A percentile compares a stretch with the other conserved stretches of the same genome.
These are phyloP conservation scores for Citeromyces siamensis DNA, from an alignment of 1,139 yeast genomes.

Conservation along the genomic window DNA sequence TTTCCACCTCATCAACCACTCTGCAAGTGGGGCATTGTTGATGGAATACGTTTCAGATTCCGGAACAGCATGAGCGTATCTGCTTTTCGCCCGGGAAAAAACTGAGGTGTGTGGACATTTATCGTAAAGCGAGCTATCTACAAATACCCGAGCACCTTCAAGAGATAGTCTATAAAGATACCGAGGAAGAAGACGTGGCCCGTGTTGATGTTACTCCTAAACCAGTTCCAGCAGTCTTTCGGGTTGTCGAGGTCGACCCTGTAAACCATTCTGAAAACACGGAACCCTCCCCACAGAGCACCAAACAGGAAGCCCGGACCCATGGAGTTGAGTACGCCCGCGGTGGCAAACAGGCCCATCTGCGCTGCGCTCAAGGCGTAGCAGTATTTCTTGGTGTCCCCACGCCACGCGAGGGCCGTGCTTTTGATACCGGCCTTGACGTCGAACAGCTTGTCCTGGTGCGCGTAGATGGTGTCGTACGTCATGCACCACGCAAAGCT, in stretches of 20 bases:
- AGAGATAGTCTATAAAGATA: slow-evolving; percentile 58
- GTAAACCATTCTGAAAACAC: slow-evolving; percentile 54
- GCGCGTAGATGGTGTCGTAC: slow-evolving; percentile 95
- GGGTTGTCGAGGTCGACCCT: slow-evolving; percentile 74
- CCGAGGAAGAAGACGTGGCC: slow-evolving; percentile 77
- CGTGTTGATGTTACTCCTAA: slow-evolving; percentile 64
- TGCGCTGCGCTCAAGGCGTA: slow-evolving; percentile 56
- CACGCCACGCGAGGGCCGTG: slow-evolving; percentile 92
- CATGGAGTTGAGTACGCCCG: slow-evolving; percentile 74
- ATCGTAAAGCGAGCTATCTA: no score
- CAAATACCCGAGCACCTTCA: slow-evolving; percentile 31
- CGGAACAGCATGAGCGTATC: no score
- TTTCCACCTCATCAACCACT: no score
- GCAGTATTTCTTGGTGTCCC: slow-evolving; percentile 56
- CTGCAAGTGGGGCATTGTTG: no score
- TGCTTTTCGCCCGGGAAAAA: no score
- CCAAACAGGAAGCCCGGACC: slow-evolving; percentile 77
- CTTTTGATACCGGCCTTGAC: slow-evolving; percentile 84
- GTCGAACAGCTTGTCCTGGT: slow-evolving; percentile 89
- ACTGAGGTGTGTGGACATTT: no score
- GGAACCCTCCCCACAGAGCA: slow-evolving; percentile 52
- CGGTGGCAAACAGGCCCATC: slow-evolving; percentile 45
- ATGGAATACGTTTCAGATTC: no score
- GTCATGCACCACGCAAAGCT: slow-evolving; percentile 90
- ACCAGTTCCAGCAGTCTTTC: slow-evolving; percentile 69